Conservation (phyloP, 2,329 filamentous ascomycete species). For the Talaromyces sp. region DNA sequence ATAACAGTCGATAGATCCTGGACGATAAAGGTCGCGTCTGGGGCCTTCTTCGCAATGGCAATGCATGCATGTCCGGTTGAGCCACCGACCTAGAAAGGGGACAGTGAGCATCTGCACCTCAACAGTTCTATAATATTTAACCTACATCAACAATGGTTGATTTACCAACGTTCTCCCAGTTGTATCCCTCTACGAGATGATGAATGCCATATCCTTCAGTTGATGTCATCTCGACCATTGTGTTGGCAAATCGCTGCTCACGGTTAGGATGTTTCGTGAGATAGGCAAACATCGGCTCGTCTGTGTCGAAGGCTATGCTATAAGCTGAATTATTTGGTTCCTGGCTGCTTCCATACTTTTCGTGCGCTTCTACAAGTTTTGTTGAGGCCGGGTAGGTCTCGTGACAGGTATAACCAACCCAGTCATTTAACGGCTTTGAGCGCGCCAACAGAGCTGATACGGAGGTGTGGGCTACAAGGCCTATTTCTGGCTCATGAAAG, state of each 20-base stretch:
- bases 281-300: constrained; percentile 9
- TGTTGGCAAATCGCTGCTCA: constrained; percentile 10
- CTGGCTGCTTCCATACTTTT: constrained; percentile 10
- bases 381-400: constrained; percentile 12
- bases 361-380: constrained; percentile 13
- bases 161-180: constrained; percentile 14
- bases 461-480: constrained; percentile 22
- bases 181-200: constrained; percentile 15
- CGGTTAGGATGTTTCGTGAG: constrained; percentile 9
- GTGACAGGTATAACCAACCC: constrained; percentile 11
- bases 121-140: too few relatives aligned
- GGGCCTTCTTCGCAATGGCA: constrained; percentile 10
- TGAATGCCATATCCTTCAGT: constrained; percentile 13
- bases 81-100: constrained; percentile 10
- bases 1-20: constrained; percentile 11
- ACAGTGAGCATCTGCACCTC: too few relatives aligned
- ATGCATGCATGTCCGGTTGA: constrained; percentile 10
- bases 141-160: constrained; percentile 17
- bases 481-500: constrained; percentile 22
- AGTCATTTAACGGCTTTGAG: constrained; percentile 7
- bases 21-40: constrained; percentile 9
- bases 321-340: constrained; percentile 8
- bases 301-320: constrained; percentile 11
- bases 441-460: constrained; percentile 9
- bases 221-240: constrained; percentile 14